Evolutionary conservation across 2,329 filamentous ascomycete genomes (phyloP).

Genomic region (Botryotinia globosa): DNA sequence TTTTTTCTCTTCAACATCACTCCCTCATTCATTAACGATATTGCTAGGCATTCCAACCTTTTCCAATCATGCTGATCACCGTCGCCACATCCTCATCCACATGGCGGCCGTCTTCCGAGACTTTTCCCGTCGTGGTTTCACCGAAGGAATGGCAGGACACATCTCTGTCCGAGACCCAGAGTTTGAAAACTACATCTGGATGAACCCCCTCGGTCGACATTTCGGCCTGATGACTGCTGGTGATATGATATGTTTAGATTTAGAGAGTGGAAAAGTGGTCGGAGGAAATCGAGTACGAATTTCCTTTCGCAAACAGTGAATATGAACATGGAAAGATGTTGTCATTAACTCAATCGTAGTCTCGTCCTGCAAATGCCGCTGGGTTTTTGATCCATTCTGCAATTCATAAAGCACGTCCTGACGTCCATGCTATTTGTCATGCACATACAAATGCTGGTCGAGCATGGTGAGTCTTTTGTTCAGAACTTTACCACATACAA

Average conservation of each 20-base stretch:
- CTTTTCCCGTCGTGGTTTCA: slow-evolving; percentile 63
- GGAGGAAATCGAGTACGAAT: slow-evolving; percentile 53
- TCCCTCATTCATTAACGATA: neutral
- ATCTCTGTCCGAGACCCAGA: slow-evolving; percentile 67
- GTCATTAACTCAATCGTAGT: slow-evolving; percentile 28
- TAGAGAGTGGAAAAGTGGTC: slow-evolving; percentile 56
- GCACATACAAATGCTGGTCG: slow-evolving; percentile 64
- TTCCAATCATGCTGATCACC: slow-evolving; percentile 51
- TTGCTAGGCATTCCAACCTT: slow-evolving; percentile 55
- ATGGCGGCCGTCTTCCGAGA: slow-evolving; percentile 68
- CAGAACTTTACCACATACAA: neutral
- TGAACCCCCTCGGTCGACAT: slow-evolving; percentile 62
- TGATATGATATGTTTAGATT: slow-evolving; percentile 66
- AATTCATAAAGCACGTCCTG: slow-evolving; percentile 62
- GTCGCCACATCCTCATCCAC: slow-evolving; percentile 62
- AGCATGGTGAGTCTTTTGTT: slow-evolving; percentile 1
- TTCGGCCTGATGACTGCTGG: slow-evolving; percentile 62
- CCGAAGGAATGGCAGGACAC: slow-evolving; percentile 67
- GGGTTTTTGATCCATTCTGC: slow-evolving; percentile 70
- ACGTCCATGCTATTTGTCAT: slow-evolving; percentile 67
- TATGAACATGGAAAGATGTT: too few species aligned
- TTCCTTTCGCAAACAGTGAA: neutral
- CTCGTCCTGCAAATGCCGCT: slow-evolving; percentile 60
- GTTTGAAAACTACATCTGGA: slow-evolving; percentile 62
- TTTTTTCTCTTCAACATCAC: neutral